Evolutionary conservation across 305 asterid species (phyloP), one percentile per base, ranked within the genome.

Genomic region (Fraxinus angustifolia): DNA sequence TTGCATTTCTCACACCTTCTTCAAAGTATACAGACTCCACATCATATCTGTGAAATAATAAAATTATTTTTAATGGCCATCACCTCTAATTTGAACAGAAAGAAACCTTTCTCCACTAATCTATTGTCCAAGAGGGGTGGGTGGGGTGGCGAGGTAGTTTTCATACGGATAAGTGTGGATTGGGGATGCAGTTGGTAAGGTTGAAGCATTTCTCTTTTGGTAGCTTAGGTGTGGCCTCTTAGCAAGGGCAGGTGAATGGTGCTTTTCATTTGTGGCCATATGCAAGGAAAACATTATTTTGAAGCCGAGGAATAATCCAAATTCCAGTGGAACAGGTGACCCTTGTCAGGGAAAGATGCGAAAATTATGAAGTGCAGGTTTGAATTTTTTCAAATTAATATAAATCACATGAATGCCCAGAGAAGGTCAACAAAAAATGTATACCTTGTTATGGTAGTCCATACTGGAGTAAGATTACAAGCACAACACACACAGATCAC

Each of bases 1-100:
- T 91, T 2, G 83, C 88, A 74, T 86, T 87, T 83, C 90, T 90
- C 81, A 92, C 97, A 23, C 80, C 84, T 84, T 90, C 91, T 78
- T 92, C 93, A 79, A 88, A 90, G 78, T 81, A 88, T 75, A 33
- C 30, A 60, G 91, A 60, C 77, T 92, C 97, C 23, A 28, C 28
- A 79, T 92, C 97, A 86, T 91, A 92, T 85, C 95, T 91, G 85
- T 40, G 76, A 84, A 72, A 78, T 62, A 58, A 45, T 53, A 65
- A 77, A 80, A 75, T 35, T 80, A 38, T 30, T 6, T 19, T 34
- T 6, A 68, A 28, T 68, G 36, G 38, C 8, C 74, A 65, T 10
- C n/a, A 30, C 17, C 36, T 68, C 35, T 30, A 68, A 68, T 68
- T 68, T 68, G 21, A 11, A 30, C 19, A 68, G 19, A 1, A 30